A percentile compares a stretch with the other conserved stretches of the same genome.
These are phyloP conservation scores for Nemania serpens DNA, from an alignment of 2,329 filamentous ascomycete species.

Conservation along the genomic window DNA sequence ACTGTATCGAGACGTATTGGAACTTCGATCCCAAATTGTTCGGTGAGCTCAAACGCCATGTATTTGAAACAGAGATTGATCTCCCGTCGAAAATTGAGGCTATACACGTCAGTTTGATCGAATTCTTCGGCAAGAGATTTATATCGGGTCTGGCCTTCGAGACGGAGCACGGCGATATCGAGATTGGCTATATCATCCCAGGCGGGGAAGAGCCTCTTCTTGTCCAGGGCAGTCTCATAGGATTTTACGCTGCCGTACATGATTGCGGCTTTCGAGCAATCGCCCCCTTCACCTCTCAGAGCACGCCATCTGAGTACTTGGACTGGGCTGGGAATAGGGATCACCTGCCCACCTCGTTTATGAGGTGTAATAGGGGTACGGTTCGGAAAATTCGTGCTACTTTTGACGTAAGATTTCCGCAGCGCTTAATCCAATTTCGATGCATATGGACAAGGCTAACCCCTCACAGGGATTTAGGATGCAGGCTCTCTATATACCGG, in stretches of 20 bases:
- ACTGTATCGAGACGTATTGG: conserved; percentile 20
- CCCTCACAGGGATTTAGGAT: conserved; percentile 27
- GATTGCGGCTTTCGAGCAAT: conserved; percentile 33
- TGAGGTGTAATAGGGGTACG: conserved; percentile 13
- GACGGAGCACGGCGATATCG: conserved; percentile 24
- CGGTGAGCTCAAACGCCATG: conserved; percentile 21
- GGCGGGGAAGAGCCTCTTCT: conserved; percentile 25
- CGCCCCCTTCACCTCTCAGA: conserved; percentile 24
- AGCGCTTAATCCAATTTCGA: background rate
- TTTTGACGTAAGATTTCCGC: conserved; percentile 34
- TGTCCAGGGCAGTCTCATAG: conserved; percentile 26
- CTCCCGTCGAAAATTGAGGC: conserved; percentile 23
- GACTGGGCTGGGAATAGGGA: conserved; percentile 30
- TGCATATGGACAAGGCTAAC: conserved; percentile 7
- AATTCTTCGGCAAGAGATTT: conserved; percentile 31
- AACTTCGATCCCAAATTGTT: conserved; percentile 19
- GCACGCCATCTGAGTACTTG: conserved; percentile 29
- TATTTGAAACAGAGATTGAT: conserved; percentile 27
- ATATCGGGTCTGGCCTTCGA: conserved; percentile 34
- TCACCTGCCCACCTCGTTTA: conserved; percentile 10
- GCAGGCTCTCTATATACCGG: conserved; percentile 21
- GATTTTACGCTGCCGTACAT: conserved; percentile 31
- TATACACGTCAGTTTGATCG: conserved; percentile 31
- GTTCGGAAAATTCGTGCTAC: conserved; percentile 29
- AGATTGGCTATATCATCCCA: conserved; percentile 31